phyloP scores from a whole-genome alignment of 169 alveolate species.

The Plasmodium billcollinsi region DNA sequence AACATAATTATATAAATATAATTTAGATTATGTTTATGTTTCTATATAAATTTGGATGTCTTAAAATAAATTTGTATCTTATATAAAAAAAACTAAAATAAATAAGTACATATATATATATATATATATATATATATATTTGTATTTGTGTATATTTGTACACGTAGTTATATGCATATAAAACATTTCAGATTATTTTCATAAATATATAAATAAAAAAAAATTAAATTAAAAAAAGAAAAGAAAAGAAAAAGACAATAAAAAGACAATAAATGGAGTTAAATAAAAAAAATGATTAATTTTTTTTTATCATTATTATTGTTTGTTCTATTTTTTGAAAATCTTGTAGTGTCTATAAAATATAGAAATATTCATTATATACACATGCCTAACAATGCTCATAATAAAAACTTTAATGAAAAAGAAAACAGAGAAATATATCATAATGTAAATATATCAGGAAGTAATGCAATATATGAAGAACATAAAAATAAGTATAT shows the following conservation, averaged over 20 bases:
- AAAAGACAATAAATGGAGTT: conserved; percentile 49
- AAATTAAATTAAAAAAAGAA: not conserved
- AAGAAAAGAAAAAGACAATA: not conserved
- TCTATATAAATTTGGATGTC: too few relatives aligned
- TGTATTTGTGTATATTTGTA: too few relatives aligned
- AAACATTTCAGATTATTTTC: too few relatives aligned
- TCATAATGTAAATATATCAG: conserved; percentile 6
- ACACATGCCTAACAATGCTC: conserved; percentile 76
- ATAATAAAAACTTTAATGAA: conserved; percentile 26
- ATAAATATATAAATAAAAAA: not conserved
- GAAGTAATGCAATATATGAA: conserved; percentile 11
- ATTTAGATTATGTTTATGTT: too few relatives aligned
- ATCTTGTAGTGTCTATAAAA: conserved; percentile 61
- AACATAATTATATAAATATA: too few relatives aligned
- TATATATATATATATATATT: too few relatives aligned
- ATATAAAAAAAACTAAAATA: too few relatives aligned
- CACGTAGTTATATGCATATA: too few relatives aligned
- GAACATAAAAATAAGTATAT: conserved; percentile 30
- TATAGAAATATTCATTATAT: conserved; percentile 38
- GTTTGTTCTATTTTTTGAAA: conserved; percentile 61
- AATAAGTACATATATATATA: too few relatives aligned
- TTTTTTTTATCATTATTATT: conserved; percentile 31
- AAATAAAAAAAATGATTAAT: conserved; percentile 54
- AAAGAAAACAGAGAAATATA: conserved; percentile 54
- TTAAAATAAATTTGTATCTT: too few relatives aligned